These are phyloP conservation scores for Cnidoscolus chayamansa DNA, from an alignment of 441 rosid species.

Conservation along the genomic window DNA sequence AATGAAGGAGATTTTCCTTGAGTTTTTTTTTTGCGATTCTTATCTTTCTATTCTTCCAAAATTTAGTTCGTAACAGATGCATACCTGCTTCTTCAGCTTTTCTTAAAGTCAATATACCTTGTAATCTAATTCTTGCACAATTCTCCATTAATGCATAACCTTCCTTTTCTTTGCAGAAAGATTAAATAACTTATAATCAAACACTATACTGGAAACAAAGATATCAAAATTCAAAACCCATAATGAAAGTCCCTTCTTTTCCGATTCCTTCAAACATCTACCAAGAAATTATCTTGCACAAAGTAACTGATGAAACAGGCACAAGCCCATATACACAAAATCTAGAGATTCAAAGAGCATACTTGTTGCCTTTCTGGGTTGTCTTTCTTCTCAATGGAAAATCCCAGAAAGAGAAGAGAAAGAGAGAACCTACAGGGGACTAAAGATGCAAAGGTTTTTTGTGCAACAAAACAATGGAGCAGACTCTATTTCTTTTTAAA, in stretches of 20 bases:
- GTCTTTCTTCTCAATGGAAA: neutral
- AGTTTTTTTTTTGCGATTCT: too few relatives aligned
- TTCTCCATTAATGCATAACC: neutral
- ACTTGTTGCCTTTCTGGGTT: slow-evolving; percentile 22
- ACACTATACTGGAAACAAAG: neutral
- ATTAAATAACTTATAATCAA: too few relatives aligned
- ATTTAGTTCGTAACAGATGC: neutral
- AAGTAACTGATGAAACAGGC: slow-evolving; percentile 18
- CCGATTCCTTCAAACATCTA: neutral
- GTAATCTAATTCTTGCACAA: slow-evolving; percentile 40
- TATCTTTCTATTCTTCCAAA: too few relatives aligned
- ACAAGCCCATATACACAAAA: neutral
- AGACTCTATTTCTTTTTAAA: neutral
- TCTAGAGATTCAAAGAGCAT: slow-evolving; percentile 1
- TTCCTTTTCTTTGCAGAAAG: too few relatives aligned
- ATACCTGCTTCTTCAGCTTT: slow-evolving; percentile 90
- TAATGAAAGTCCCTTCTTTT: too few relatives aligned
- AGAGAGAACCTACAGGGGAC: neutral
- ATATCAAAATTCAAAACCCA: slow-evolving; percentile 3
- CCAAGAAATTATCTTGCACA: neutral
- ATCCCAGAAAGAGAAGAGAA: slow-evolving; percentile 17
- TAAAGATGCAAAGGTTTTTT: neutral
- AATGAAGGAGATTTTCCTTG: too few relatives aligned
- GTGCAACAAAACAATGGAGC: neutral
- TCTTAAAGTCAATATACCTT: slow-evolving; percentile 76